Conservation (phyloP, 257 asterid genomes). For the Forsythia suspensa region DNA sequence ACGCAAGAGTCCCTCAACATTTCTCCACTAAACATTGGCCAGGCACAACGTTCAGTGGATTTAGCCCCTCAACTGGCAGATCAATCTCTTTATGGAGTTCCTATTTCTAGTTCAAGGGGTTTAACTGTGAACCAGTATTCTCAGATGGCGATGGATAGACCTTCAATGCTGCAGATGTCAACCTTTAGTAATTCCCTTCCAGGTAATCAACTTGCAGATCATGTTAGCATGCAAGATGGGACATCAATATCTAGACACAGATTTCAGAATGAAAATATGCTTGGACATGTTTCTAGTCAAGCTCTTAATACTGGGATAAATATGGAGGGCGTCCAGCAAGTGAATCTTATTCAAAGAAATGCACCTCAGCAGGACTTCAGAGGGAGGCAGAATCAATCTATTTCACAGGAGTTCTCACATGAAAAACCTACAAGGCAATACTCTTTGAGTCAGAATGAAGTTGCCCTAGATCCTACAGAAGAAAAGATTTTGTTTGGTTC, state of each 20-base stretch:
- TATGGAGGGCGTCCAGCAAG: conserved; percentile 51
- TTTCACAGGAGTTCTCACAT: conserved; percentile 39
- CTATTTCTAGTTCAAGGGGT: conserved; percentile 76
- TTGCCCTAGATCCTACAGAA: conserved; percentile 82
- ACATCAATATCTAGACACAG: conserved; percentile 44
- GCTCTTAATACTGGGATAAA: conserved; percentile 33
- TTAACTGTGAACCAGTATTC: conserved; percentile 52
- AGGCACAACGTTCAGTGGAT: conserved; percentile 49
- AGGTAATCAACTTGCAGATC: conserved; percentile 56
- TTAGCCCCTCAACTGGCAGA: conserved; percentile 64
- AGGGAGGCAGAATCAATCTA: conserved; percentile 43
- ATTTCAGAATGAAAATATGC: conserved; percentile 48
- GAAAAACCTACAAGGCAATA: conserved; percentile 39
- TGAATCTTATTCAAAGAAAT: conserved; percentile 44
- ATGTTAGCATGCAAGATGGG: conserved; percentile 43
- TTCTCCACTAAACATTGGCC: conserved; percentile 53
- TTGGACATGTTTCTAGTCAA: conserved; percentile 47
- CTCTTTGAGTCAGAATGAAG: conserved; percentile 51
- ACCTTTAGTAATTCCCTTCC: conserved; percentile 46
- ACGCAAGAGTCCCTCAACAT: conserved; percentile 58
- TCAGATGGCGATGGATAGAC: conserved; percentile 47
- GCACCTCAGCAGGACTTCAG: conserved; percentile 37
- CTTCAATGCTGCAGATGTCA: conserved; percentile 50
- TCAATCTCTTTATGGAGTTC: conserved; percentile 90
- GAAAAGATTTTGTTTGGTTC: conserved; percentile 90